These are phyloP conservation scores for Daldinia bambusicola DNA, from an alignment of 495 filamentous ascomycete species.

Conservation along the genomic window DNA sequence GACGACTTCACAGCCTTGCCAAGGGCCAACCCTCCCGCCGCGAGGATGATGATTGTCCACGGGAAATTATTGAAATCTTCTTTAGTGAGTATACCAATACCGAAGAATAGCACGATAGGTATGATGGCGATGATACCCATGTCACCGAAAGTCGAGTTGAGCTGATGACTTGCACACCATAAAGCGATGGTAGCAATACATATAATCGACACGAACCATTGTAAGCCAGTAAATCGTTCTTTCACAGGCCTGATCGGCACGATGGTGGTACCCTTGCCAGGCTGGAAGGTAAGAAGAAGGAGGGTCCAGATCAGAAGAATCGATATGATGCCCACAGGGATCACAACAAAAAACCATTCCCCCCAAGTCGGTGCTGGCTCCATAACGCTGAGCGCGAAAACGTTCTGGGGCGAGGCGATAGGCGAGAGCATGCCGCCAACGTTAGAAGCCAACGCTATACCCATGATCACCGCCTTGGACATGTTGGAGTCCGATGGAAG, in stretches of 20 bases:
- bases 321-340: constrained; percentile 91
- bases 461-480: constrained; percentile 93
- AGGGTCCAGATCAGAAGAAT: constrained; percentile 91
- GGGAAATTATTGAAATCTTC: constrained; percentile 99
- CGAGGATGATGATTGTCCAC: constrained; percentile 99
- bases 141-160: constrained; percentile 89
- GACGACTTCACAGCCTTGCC: constrained; percentile 95
- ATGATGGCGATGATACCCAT: constrained; percentile 99
- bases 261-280: constrained; percentile 85
- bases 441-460: constrained; percentile 94
- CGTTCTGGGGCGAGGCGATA: constrained; percentile 96
- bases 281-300: constrained; percentile 84
- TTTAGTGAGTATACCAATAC: constrained; percentile 95
- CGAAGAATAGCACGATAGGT: constrained; percentile 95
- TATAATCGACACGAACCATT: constrained; percentile 90
- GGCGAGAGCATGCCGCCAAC: constrained; percentile 96
- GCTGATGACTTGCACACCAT: constrained; percentile 91
- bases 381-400: constrained; percentile 97
- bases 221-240: constrained; percentile 86
- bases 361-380: constrained; percentile 87
- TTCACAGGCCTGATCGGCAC: constrained; percentile 88
- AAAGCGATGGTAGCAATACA: constrained; percentile 88
- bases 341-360: constrained; percentile 94
- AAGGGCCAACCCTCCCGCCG: constrained; percentile 90
- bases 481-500: constrained; percentile 89